Conservation (phyloP, 148 eudicot species). For the Gaultheria prostrata region DNA sequence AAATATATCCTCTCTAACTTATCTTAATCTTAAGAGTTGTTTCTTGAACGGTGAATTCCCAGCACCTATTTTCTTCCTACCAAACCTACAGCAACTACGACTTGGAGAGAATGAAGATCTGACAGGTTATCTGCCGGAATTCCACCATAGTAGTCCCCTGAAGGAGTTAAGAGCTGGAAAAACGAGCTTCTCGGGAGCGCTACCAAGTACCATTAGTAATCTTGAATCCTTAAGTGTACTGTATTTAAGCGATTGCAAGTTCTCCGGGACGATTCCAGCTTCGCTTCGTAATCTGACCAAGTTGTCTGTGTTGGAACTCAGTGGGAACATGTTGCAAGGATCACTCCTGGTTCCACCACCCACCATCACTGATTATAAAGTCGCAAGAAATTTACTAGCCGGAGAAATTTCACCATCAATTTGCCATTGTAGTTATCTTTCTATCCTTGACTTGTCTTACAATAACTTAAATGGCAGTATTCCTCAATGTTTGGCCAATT, state of each 20-base stretch:
- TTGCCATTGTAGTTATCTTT: background rate
- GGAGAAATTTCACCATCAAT: background rate
- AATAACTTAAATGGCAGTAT: no score
- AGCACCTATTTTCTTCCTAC: conserved; percentile 26
- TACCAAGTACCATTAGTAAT: background rate
- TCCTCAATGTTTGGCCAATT: background rate
- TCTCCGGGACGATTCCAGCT: no score
- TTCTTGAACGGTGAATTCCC: conserved; percentile 24
- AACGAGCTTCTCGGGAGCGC: conserved; percentile 18
- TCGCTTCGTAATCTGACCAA: background rate
- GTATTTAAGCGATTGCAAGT: no score
- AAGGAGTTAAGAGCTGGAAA: background rate
- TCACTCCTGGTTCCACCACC: background rate
- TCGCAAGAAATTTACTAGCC: no score
- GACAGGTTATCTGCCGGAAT: conserved; percentile 32
- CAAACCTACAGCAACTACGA: conserved; percentile 19
- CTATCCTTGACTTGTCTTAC: background rate
- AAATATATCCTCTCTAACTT: conserved; percentile 20
- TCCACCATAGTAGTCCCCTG: conserved; percentile 15
- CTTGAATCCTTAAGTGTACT: no score
- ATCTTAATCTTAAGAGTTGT: conserved; percentile 10
- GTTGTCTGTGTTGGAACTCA: background rate
- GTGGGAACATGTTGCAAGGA: background rate
- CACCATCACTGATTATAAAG: background rate
- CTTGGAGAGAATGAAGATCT: conserved; percentile 16